Conservation (phyloP, 495 filamentous ascomycete species). For the Cercophora newfieldiana region DNA sequence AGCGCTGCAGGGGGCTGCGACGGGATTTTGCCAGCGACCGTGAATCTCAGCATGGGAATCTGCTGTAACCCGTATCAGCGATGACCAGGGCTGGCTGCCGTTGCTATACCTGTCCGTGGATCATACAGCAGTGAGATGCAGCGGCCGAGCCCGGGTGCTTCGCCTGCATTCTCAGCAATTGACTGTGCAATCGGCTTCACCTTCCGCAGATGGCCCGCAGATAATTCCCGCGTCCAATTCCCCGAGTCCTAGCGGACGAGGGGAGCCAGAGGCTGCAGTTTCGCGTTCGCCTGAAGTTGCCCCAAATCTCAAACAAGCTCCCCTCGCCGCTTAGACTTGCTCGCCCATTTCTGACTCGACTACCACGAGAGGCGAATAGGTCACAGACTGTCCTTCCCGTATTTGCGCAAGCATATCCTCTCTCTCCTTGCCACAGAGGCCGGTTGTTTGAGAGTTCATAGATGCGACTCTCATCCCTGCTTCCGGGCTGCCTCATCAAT, state of each 20-base stretch:
- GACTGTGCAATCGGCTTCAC: not conserved
- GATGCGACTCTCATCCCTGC: not conserved
- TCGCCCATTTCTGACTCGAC: not conserved
- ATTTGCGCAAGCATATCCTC: not conserved
- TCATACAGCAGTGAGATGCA: not conserved
- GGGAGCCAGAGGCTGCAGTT: too few species aligned
- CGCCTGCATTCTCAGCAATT: not conserved
- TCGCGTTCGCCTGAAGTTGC: not conserved
- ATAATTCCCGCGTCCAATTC: too few species aligned
- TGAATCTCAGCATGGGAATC: not conserved
- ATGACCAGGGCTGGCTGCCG: not conserved
- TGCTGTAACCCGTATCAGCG: not conserved
- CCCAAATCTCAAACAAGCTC: not conserved
- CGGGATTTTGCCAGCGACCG: not conserved
- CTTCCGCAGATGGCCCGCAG: too few species aligned
- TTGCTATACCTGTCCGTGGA: not conserved
- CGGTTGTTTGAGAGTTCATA: not conserved
- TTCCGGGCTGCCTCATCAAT: not conserved
- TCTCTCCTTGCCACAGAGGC: not conserved
- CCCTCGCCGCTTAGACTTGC: slow-evolving; percentile 5
- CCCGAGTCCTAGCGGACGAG: too few species aligned
- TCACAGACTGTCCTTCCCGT: not conserved
- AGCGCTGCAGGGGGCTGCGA: slow-evolving; percentile 7
- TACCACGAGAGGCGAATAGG: not conserved
- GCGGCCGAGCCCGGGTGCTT: not conserved